Evolutionary conservation across 495 filamentous ascomycete species (phyloP), one percentile per base, ranked within the genome.

Genomic region (Staphylotrichum longicolle): DNA sequence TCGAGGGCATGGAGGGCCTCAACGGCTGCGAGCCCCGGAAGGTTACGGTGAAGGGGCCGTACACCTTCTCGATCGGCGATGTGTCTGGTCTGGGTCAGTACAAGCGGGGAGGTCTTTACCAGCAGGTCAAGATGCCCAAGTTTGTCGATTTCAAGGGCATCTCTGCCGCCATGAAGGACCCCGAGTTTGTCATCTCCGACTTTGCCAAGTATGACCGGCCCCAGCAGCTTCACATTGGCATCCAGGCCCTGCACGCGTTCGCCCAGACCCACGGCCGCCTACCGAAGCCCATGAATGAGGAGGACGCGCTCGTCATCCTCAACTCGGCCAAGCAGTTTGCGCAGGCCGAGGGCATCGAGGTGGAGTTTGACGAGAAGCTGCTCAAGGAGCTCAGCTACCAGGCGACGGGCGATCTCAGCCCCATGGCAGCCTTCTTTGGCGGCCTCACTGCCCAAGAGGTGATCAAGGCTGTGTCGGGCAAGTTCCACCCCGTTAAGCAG

Each of bases 41-140:
- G 76, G 78, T 99, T 45, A 93, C 88, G 7, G 93, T 96, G 33
- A 97, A 96, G 76, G 94, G 88, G 1, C 95, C 95, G 4, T 98
- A 97, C 71, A 95, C 94, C 9, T 99, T 99, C 74, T 91, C 89
- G 7, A 97, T 99, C 67, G 94, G 93, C 34, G 91, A 98, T 75
- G 91, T 96, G 8, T 91, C 91, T 14, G 85, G 82, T 4, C 81
- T 96, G 44, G 93, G 93, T 32, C 77, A 87, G 63, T 99, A 99
- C 75, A 76, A 88, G 75, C 82, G 88, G 45, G 93, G 93, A 32
- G 95, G 95, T 58, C 80, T 97, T 42, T 99, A 86, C 70, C 88
- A 86, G 9, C 95, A 99, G 72, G 93, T 96, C 67, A 99, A 98
- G 80, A 96, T 96, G 92, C 93, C 93, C 39, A 97, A 95, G 77